These are phyloP conservation scores for Forsythia viridissima DNA, from an alignment of 257 asterid species.

Conservation along the genomic window DNA sequence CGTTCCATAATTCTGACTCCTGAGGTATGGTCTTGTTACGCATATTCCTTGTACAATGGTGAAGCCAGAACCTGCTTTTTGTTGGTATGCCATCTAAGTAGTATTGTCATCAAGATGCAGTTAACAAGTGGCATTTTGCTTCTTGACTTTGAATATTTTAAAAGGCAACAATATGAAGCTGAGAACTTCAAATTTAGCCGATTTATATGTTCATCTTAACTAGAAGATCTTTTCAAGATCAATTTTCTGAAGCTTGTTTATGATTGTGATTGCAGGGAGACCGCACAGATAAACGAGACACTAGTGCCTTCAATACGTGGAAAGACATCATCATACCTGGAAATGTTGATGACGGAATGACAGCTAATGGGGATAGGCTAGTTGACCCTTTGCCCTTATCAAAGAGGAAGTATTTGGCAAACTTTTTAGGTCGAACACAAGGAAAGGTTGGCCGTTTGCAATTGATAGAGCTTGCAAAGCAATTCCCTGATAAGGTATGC, in stretches of 20 bases:
- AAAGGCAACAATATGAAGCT: background rate
- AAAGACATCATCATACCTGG: constrained; percentile 96
- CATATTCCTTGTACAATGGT: background rate
- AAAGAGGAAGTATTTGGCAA: constrained; percentile 83
- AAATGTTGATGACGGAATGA: constrained; percentile 94
- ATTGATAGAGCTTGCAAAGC: constrained; percentile 77
- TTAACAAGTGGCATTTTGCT: background rate
- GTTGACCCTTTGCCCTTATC: constrained; percentile 85
- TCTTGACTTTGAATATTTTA: background rate
- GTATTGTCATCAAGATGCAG: background rate
- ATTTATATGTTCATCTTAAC: background rate
- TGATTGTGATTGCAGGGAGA: constrained; percentile 65
- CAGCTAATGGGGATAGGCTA: constrained; percentile 52
- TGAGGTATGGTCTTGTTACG: constrained; percentile 52
- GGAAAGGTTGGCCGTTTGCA: constrained; percentile 84
- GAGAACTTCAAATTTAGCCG: background rate
- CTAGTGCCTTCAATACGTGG: constrained; percentile 94
- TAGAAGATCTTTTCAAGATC: constrained; percentile 8
- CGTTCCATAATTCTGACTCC: constrained; percentile 95
- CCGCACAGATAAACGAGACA: constrained; percentile 89
- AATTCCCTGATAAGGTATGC: constrained; percentile 82
- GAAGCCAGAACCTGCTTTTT: background rate
- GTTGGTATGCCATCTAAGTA: background rate
- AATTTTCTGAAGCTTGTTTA: constrained; percentile 8
- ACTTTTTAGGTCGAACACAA: constrained; percentile 91